Base-by-base conservation (phyloP, 1,284 basidiomycete genomes). In the Bondarzewia mesenterica region DNA sequence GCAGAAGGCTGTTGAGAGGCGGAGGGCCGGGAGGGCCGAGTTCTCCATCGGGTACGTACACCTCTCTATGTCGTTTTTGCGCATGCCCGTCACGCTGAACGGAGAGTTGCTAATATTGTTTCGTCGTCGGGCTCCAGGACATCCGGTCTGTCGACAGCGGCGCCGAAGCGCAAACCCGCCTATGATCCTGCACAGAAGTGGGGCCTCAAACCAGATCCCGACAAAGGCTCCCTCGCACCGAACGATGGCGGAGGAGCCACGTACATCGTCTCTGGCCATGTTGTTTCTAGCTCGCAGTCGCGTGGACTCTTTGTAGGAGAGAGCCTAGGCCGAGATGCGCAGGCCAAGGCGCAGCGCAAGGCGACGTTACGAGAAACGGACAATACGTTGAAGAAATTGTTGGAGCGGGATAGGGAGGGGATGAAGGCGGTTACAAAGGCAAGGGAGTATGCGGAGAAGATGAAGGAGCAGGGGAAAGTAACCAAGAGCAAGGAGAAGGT, bases 181-280 rank as follows among this genome's bases (percentile, higher is more conserved):
- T 86, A 79, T 57, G 85, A 92, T 55, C 82, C 85, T 2, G 63
- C 68, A 1, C 73, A 73, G 15, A 78, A 86, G 61, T 82, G 80
- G 82, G 85, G 87, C 3, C 69, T 90, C 12, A 72, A 80, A 54
- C 84, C 88, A 21, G 54, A 69, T 26, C 26, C 47, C 0, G 39
- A 39, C 32, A 35, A 39, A 15, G 18, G 14, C 2, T n/a, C 27
- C 25, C 16, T n/a, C 20, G 12, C 44, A 10, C 37, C 39, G 12
- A 55, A 68, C 7, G 50, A 63, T 4, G 65, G 63, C 10, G 69
- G 68, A 7, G 73, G 75, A 1, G 71, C 88, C n/a, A 89, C 88
- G 6, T 93, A 93, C 59, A 71, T 93, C 42, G 73, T 93, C n/a
- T 80, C 80, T 0, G 86, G 88, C 2, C 78, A 85, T 62, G 67